These are phyloP conservation scores for Pseudogymnoascus sp. DNA, from an alignment of 2,329 filamentous ascomycete species.

Conservation along the genomic window DNA sequence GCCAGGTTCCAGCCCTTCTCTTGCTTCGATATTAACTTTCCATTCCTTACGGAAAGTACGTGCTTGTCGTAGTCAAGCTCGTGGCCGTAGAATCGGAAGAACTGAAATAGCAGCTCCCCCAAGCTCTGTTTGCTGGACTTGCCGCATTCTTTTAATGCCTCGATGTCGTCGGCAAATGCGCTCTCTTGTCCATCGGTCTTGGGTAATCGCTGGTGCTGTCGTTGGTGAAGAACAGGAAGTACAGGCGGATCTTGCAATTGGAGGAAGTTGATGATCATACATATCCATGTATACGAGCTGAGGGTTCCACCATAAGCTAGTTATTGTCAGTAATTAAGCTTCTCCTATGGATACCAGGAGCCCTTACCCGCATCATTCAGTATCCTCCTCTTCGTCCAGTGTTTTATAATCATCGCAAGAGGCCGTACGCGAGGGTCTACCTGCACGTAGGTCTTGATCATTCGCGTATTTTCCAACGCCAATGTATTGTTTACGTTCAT, in stretches of 20 bases:
- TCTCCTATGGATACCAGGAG: neutral
- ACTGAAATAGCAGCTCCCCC: conserved; percentile 84
- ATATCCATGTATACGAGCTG: conserved; percentile 99
- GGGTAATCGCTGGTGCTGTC: conserved; percentile 51
- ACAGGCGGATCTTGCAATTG: conserved; percentile 80
- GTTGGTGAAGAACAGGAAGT: conserved; percentile 75
- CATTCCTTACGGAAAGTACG: conserved; percentile 77
- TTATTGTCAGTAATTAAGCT: conserved; percentile 9
- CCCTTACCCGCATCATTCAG: conserved; percentile 88
- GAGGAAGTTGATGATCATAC: conserved; percentile 92
- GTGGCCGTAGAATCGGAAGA: conserved; percentile 91
- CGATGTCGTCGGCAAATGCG: conserved; percentile 80
- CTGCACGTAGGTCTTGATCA: conserved; percentile 96
- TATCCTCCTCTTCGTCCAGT: conserved; percentile 90
- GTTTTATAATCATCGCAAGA: conserved; percentile 92
- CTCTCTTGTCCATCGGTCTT: conserved; percentile 59
- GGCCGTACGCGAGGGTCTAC: conserved; percentile 85
- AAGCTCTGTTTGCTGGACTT: conserved; percentile 71
- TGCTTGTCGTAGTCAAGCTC: conserved; percentile 83
- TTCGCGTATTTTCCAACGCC: conserved; percentile 89
- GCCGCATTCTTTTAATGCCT: conserved; percentile 66
- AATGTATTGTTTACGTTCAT: conserved; percentile 99
- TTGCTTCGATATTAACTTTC: conserved; percentile 67
- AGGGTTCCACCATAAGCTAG: conserved; percentile 84
- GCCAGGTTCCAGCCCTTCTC: conserved; percentile 83